These are phyloP conservation scores for Naganishia vishniacii DNA, from an alignment of 768 basidiomycete species.

Conservation along the genomic window DNA sequence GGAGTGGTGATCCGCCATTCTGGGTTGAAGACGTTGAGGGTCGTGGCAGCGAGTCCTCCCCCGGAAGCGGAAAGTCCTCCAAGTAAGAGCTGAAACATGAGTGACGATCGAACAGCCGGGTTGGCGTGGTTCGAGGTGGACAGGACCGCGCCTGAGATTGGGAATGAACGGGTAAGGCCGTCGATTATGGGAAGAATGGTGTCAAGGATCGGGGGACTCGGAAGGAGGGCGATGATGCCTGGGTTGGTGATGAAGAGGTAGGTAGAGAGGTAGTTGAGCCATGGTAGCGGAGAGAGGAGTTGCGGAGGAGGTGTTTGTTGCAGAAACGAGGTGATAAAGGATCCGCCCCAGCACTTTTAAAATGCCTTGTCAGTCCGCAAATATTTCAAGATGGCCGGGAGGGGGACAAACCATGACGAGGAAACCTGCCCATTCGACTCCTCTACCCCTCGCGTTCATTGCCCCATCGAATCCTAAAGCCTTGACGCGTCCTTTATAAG, in stretches of 20 bases:
- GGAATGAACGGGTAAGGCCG: constrained; percentile 28
- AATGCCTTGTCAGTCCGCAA: background rate
- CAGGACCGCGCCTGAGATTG: constrained; percentile 28
- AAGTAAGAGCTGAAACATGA: constrained; percentile 27
- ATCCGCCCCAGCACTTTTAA: constrained; percentile 27
- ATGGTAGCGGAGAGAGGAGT: constrained; percentile 26
- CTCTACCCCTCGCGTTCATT: constrained; percentile 16
- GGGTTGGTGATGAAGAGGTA: constrained; percentile 24
- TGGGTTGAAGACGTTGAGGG: constrained; percentile 27
- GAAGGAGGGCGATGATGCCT: constrained; percentile 15
- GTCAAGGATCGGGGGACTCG: constrained; percentile 22
- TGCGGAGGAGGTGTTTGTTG: constrained; percentile 24
- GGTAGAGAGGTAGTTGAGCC: constrained; percentile 27
- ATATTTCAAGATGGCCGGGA: background rate
- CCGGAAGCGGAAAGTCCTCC: constrained; percentile 25
- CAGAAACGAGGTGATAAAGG: constrained; percentile 27
- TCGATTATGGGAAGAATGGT: constrained; percentile 27
- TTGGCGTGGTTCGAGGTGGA: constrained; percentile 19
- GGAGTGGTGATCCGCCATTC: constrained; percentile 28
- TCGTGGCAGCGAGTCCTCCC: constrained; percentile 24
- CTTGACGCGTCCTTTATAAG: constrained; percentile 22
- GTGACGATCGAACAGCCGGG: constrained; percentile 12
- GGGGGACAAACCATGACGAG: constrained; percentile 22
- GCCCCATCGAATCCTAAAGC: constrained; percentile 22
- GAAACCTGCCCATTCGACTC: constrained; percentile 27